These are phyloP conservation scores for Onygena corvina DNA, from an alignment of 2,329 filamentous ascomycete genomes.

Conservation along the genomic window DNA sequence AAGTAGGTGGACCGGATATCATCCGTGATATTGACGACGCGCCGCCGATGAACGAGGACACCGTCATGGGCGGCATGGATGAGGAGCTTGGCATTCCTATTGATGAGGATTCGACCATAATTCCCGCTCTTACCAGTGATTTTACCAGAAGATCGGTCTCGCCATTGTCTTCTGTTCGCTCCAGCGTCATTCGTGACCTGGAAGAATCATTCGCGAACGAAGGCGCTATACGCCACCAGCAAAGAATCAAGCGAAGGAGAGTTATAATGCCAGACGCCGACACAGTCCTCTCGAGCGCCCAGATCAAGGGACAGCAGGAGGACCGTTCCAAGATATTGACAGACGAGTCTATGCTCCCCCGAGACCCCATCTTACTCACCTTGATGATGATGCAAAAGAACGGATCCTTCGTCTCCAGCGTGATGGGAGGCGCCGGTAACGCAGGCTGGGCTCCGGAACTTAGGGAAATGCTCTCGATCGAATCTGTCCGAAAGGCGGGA, in stretches of 20 bases:
- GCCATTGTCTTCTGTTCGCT: conserved; percentile 43
- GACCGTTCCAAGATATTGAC: conserved; percentile 80
- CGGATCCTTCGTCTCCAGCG: conserved; percentile 76
- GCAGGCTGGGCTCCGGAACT: conserved; percentile 84
- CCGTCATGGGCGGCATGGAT: conserved; percentile 35
- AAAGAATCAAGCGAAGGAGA: conserved; percentile 67
- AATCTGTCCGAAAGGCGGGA: conserved; percentile 60
- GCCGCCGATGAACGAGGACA: conserved; percentile 44
- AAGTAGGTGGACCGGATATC: conserved; percentile 27
- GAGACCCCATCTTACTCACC: conserved; percentile 74
- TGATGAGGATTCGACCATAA: conserved; percentile 38
- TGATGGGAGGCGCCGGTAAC: conserved; percentile 69
- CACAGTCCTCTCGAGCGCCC: conserved; percentile 61
- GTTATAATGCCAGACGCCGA: conserved; percentile 69
- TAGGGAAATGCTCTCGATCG: conserved; percentile 78
- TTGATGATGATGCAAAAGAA: conserved; percentile 86
- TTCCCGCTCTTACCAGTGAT: conserved; percentile 21
- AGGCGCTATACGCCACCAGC: conserved; percentile 50
- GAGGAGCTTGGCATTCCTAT: conserved; percentile 48
- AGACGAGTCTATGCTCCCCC: conserved; percentile 68
- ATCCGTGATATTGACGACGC: conserved; percentile 48
- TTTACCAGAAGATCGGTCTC: conserved; percentile 39
- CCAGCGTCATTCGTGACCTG: conserved; percentile 48
- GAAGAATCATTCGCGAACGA: conserved; percentile 45
- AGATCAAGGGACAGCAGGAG: conserved; percentile 76